These are phyloP conservation scores for Carex scoparia DNA, from an alignment of 176 grass and related monocot species.

Conservation along the genomic window DNA sequence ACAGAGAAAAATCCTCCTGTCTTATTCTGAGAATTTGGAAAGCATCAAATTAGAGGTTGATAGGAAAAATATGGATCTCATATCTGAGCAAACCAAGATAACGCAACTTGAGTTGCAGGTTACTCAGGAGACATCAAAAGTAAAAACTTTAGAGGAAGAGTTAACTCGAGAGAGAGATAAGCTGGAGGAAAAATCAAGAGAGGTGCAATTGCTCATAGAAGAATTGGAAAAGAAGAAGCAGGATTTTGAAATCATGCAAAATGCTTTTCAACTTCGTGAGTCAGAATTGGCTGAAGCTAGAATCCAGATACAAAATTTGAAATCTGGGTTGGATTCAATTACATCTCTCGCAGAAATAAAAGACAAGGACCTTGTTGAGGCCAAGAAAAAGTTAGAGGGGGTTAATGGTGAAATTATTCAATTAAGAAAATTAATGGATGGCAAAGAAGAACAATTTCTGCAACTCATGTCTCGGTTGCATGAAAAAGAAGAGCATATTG, in stretches of 20 bases:
- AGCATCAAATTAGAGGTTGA: conserved; percentile 51
- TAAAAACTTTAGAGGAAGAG: conserved; percentile 42
- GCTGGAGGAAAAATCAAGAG: conserved; percentile 53
- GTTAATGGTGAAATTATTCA: conserved; percentile 28
- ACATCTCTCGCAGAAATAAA: conserved; percentile 49
- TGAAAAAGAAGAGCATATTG: conserved; percentile 32
- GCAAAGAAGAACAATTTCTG: conserved; percentile 34
- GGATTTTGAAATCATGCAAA: conserved; percentile 45
- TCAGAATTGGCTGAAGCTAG: conserved; percentile 59
- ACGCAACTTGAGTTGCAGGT: conserved; percentile 52
- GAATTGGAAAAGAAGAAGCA: conserved; percentile 52
- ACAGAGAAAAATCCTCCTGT: conserved; percentile 52
- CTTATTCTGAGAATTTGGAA: conserved; percentile 54
- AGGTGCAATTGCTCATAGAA: conserved; percentile 52
- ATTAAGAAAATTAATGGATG: conserved; percentile 18
- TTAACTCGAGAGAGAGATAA: conserved; percentile 59
- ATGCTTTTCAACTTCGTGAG: conserved; percentile 56
- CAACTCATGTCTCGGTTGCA: conserved; percentile 21
- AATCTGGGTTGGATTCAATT: conserved; percentile 54
- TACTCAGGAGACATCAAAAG: conserved; percentile 42
- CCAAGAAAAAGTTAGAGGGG: conserved; percentile 30
- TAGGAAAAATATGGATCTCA: conserved; percentile 45
- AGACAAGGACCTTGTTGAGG: conserved; percentile 52
- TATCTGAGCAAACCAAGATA: conserved; percentile 25
- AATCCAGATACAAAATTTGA: conserved; percentile 72